Base-by-base conservation (phyloP, 139 green algal genomes). In the Chlamydomonas urium region DNA sequence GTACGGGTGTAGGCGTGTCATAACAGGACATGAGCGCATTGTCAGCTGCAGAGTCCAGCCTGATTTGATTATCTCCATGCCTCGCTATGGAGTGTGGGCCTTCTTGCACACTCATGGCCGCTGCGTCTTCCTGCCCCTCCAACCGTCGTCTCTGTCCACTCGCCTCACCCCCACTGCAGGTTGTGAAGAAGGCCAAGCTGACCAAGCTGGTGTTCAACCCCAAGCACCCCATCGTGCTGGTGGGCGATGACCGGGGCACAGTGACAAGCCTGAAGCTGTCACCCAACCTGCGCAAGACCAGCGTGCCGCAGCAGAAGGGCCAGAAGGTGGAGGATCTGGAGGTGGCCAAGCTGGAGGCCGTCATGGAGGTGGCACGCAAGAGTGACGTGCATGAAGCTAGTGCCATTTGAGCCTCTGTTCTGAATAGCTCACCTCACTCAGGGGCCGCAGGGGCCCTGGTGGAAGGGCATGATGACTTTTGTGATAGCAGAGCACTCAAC, bases 141-240 rank as follows among this genome's bases (percentile, higher is more conserved):
- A 31, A 6, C 65, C 4, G 19, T 4, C 65, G 10, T 45, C 4
- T 71, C n/a, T n/a, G n/a, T n/a, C n/a, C n/a, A n/a, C 17, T 5
- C 53, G 23, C 24, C 36, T 37, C 24, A 71, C n/a, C n/a, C n/a
- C n/a, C n/a, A n/a, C n/a, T n/a, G n/a, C n/a, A 79, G 65, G 66
- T 92, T 26, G 82, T 90, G 23, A 81, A 82, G 35, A 95, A 95
- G 73, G 85, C 85, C 5, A 87, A 84, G 60, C 87, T 97, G 35
- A 97, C 91, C 2, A 90, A 89, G 73, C 50, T 98, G 17, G 80
- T 85, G 29, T 98, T 97, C 87, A 96, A 95, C 77, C 79, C 86
- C 19, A 85, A 85, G 35, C 77, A 93, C 71, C 93, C 94, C 24
- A 83, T 98, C 47, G 32, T 98, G 36, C 74, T 97, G 4, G 85